Conservation (phyloP, 306 rosid genomes). For the Neltuma alba region DNA sequence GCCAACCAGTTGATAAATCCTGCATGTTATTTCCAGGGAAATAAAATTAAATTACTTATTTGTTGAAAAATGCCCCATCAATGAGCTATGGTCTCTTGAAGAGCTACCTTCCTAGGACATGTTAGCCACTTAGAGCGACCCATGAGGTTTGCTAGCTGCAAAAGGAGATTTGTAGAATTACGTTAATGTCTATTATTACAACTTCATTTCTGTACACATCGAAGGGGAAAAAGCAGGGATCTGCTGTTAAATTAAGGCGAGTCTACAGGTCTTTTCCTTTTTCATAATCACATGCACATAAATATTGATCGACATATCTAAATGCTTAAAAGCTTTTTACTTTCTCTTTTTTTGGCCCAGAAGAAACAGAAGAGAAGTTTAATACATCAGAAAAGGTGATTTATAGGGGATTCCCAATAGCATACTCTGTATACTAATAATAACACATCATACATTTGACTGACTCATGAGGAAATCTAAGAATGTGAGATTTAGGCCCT, state of each 20-base stretch:
- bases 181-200: conserved; percentile 28
- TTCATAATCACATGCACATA: neutral
- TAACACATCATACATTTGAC: neutral
- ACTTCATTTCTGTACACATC: conserved; percentile 12
- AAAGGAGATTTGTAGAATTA: conserved; percentile 38
- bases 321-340: neutral
- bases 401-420: neutral
- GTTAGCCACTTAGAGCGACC: conserved; percentile 89
- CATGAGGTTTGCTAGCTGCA: conserved; percentile 94
- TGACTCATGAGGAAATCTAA: neutral
- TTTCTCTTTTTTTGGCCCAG: neutral
- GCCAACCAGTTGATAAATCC: conserved; percentile 97
- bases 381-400: neutral
- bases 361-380: neutral
- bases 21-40: conserved; percentile 48
- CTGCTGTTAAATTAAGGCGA: neutral
- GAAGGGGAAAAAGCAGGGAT: neutral
- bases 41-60: conserved; percentile 25
- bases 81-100: conserved; percentile 24
- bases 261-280: neutral
- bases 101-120: conserved; percentile 92
- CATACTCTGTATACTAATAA: neutral
- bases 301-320: neutral
- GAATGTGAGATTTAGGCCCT: neutral
- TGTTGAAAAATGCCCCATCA: conserved; percentile 27